Percentiles rank a stretch among this genome's conserved stretches.
phyloP scores from a whole-genome alignment of 1,284 basidiomycete species.

The Ganoderma lucidum region DNA sequence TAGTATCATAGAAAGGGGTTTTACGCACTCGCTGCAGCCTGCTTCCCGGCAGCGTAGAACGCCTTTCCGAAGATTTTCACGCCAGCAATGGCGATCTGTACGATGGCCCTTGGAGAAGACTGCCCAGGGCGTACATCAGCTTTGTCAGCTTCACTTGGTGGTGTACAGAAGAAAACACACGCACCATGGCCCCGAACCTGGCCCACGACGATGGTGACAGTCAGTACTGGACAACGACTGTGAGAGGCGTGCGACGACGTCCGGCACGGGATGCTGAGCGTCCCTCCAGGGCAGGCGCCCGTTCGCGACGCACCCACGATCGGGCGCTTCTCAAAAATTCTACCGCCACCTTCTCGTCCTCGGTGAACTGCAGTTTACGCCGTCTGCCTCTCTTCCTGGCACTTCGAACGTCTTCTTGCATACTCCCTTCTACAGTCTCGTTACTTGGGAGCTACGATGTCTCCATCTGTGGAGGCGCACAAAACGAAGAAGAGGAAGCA shows the following conservation, averaged over 20 bases:
- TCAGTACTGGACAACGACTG: constrained; percentile 30
- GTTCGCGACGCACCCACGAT: constrained; percentile 11
- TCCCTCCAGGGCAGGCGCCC: constrained; percentile 9
- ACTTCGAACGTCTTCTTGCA: not conserved
- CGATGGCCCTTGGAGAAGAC: constrained; percentile 80
- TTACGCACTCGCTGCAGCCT: constrained; percentile 91
- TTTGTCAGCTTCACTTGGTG: too few relatives aligned
- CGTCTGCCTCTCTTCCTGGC: not conserved
- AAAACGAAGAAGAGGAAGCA: constrained; percentile 65
- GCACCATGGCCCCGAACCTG: constrained; percentile 27
- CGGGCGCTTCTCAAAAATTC: constrained; percentile 32
- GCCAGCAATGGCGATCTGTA: constrained; percentile 86
- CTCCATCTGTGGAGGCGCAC: constrained; percentile 38
- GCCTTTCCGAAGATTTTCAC: constrained; percentile 92
- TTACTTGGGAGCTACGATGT: constrained; percentile 25
- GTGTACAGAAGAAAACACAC: not conserved
- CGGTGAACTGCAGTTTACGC: not conserved
- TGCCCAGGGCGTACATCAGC: constrained; percentile 38
- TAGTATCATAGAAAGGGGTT: not conserved
- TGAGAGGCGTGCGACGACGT: constrained; percentile 28
- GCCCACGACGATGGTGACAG: constrained; percentile 31
- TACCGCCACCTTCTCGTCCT: constrained; percentile 13
- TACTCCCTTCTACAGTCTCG: not conserved
- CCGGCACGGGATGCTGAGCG: constrained; percentile 20
- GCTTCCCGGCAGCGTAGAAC: constrained; percentile 88